These are phyloP conservation scores for Verticillium isaacii DNA, from an alignment of 2,329 filamentous ascomycete species.

Conservation along the genomic window DNA sequence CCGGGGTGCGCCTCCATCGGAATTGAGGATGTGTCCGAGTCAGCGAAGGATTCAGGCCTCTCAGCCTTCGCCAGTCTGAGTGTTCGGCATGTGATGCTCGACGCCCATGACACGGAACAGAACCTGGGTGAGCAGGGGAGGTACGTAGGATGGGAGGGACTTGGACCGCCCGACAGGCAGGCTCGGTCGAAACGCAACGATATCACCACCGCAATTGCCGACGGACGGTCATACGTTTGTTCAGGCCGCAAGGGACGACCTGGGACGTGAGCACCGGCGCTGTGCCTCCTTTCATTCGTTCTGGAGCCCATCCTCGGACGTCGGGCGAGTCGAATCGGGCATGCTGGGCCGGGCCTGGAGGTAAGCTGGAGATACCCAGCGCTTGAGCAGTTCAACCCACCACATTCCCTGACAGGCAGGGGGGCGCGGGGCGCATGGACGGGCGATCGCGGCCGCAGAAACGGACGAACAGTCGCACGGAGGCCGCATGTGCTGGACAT, in stretches of 20 bases:
- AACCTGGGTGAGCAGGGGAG: no score
- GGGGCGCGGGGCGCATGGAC: neutral
- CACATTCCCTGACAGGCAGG: neutral
- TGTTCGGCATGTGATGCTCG: neutral
- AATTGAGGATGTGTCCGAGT: neutral
- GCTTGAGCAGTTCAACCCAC: neutral
- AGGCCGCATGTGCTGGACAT: neutral
- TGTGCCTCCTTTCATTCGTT: neutral
- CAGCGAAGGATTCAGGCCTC: neutral
- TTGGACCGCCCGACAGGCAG: neutral
- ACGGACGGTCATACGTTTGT: neutral
- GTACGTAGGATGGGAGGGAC: neutral
- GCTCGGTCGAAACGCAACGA: neutral
- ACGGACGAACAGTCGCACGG: neutral
- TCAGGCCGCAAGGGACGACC: neutral
- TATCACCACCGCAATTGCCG: neutral
- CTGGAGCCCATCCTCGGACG: neutral
- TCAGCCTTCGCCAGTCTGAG: neutral
- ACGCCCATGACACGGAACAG: neutral
- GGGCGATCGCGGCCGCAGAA: neutral
- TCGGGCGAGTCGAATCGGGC: neutral
- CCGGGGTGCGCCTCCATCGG: neutral
- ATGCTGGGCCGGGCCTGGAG: neutral
- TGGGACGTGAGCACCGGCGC: neutral
- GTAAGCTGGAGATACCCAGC: neutral